A percentile compares a stretch with the other conserved stretches of the same genome.
Evolutionary conservation across 805 yeast species (phyloP).

Genomic region (Metschnikowia noctiluminum): DNA sequence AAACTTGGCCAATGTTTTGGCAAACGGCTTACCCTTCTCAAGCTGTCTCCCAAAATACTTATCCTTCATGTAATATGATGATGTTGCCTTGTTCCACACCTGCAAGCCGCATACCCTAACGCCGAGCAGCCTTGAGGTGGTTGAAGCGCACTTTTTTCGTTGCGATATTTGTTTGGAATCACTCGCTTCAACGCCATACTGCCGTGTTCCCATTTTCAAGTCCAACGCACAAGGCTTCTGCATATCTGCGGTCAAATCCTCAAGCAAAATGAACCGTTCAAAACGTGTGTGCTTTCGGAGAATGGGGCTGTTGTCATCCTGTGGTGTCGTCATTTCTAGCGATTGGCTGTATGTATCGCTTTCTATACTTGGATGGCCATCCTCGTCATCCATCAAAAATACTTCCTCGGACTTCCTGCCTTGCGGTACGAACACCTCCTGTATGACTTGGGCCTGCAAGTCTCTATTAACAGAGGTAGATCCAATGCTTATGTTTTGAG

Average conservation of each 20-base stretch:
- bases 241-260: constrained; percentile 86
- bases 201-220: constrained; percentile 97
- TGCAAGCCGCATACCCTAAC: constrained; percentile 96
- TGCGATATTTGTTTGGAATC: constrained; percentile 73
- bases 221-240: constrained; percentile 86
- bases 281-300: constrained; percentile 50
- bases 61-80: constrained; percentile 63
- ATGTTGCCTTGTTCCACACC: constrained; percentile 17
- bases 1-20: constrained; percentile 68
- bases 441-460: constrained; percentile 36
- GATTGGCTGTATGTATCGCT: not conserved
- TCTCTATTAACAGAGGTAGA: constrained; percentile 37
- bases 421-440: constrained; percentile 39
- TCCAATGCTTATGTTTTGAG: constrained; percentile 22
- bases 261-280: constrained; percentile 81
- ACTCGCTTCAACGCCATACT: constrained; percentile 92
- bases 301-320: constrained; percentile 6
- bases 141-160: constrained; percentile 69
- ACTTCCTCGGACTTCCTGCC: constrained; percentile 38
- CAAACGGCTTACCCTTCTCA: constrained; percentile 69
- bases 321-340: not conserved
- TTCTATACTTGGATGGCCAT: constrained; percentile 14
- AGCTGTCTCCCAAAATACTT: constrained; percentile 89
- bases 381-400: constrained; percentile 43
- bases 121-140: constrained; percentile 81